phyloP scores from a whole-genome alignment of 192 early-diverging fungal genomes.

The Endogone sp. region DNA sequence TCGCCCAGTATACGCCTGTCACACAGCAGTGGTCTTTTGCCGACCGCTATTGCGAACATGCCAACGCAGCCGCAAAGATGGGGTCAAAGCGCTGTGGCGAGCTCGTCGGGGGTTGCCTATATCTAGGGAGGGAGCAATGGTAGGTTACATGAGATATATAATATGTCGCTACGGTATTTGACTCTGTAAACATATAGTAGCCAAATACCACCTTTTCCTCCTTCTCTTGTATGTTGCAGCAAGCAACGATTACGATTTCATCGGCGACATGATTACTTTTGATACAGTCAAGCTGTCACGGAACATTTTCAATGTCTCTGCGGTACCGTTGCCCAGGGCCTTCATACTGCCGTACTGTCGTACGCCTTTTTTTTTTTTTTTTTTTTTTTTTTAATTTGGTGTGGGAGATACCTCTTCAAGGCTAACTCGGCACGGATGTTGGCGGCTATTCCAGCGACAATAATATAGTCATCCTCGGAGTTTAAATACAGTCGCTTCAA shows the following conservation, averaged over 20 bases:
- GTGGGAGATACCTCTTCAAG: neutral
- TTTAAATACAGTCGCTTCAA: neutral
- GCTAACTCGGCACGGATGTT: neutral
- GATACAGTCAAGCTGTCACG: neutral
- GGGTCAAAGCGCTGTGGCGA: neutral
- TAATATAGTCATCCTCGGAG: neutral
- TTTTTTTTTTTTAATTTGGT: neutral
- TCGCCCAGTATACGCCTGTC: neutral
- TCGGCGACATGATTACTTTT: neutral
- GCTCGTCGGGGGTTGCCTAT: neutral
- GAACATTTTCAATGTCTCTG: neutral
- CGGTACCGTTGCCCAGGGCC: neutral
- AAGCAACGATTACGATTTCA: neutral
- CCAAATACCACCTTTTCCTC: neutral
- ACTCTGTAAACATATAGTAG: neutral
- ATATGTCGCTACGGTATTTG: neutral
- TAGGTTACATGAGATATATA: no score
- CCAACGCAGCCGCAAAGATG: neutral
- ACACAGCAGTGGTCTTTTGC: neutral
- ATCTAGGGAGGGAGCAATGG: neutral
- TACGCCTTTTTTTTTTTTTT: neutral
- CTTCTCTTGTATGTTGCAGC: neutral
- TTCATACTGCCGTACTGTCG: neutral
- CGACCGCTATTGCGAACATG: neutral
- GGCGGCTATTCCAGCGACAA: neutral